phyloP scores from a whole-genome alignment of 2,329 filamentous ascomycete species.

The Epichloe festucae region DNA sequence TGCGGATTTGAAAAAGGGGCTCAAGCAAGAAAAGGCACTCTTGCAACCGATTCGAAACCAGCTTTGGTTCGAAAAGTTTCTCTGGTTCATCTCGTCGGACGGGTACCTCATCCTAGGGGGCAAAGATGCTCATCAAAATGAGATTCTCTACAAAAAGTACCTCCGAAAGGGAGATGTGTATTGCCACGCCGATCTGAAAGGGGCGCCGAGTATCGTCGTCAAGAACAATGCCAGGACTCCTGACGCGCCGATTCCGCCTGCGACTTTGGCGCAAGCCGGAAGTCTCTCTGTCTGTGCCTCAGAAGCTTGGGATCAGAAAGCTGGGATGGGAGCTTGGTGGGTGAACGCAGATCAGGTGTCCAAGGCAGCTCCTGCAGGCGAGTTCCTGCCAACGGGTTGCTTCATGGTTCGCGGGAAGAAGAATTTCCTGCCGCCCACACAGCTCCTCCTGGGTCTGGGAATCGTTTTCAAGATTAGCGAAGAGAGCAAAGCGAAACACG shows the following conservation, averaged over 20 bases:
- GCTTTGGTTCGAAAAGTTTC: slow-evolving; percentile 96
- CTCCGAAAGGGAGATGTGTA: slow-evolving; percentile 84
- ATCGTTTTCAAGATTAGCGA: slow-evolving; percentile 82
- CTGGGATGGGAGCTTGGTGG: slow-evolving; percentile 94
- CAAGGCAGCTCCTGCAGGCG: slow-evolving; percentile 68
- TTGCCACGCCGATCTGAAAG: slow-evolving; percentile 78
- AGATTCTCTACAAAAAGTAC: slow-evolving; percentile 79
- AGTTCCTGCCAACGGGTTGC: slow-evolving; percentile 63
- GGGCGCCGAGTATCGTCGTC: slow-evolving; percentile 73
- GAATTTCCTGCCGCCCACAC: slow-evolving; percentile 79
- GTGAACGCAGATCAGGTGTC: slow-evolving; percentile 81
- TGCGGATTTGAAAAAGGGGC: slow-evolving; percentile 73
- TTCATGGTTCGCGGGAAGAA: slow-evolving; percentile 80
- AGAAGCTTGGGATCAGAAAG: slow-evolving; percentile 90
- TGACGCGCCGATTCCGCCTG: slow-evolving; percentile 80
- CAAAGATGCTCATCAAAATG: slow-evolving; percentile 78
- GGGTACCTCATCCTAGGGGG: slow-evolving; percentile 86
- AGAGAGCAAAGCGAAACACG: slow-evolving; percentile 69
- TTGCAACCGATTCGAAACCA: slow-evolving; percentile 70
- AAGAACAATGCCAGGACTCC: slow-evolving; percentile 72
- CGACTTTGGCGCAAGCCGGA: slow-evolving; percentile 82
- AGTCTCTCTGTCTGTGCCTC: slow-evolving; percentile 74
- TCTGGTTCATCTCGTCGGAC: slow-evolving; percentile 90
- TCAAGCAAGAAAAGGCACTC: slow-evolving; percentile 86
- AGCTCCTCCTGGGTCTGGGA: slow-evolving; percentile 76